Conservation (phyloP, 768 basidiomycete genomes). For the Tylopilus intermedius region DNA sequence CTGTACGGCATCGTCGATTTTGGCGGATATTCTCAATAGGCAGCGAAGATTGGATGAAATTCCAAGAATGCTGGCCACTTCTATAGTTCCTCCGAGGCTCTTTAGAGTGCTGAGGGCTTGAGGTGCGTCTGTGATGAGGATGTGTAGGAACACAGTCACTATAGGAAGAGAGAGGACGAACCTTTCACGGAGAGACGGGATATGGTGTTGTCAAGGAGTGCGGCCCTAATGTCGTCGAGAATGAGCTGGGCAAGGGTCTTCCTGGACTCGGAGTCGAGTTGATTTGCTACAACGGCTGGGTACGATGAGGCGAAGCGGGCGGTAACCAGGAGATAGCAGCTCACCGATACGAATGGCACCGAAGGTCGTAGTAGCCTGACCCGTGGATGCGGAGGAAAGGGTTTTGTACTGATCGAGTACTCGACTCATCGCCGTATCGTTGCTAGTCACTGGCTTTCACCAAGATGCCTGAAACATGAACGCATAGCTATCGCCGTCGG, state of each 20-base stretch:
- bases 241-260: slow-evolving; percentile 53
- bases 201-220: slow-evolving; percentile 34
- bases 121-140: slow-evolving; percentile 48
- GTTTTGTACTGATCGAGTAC: slow-evolving; percentile 16
- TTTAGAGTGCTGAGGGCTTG: slow-evolving; percentile 70
- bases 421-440: slow-evolving; percentile 12
- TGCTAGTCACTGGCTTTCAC: background rate
- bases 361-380: slow-evolving; percentile 7
- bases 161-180: slow-evolving; percentile 25
- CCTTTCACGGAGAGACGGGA: slow-evolving; percentile 53
- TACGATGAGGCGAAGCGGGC: slow-evolving; percentile 6
- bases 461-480: background rate
- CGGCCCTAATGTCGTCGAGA: slow-evolving; percentile 52
- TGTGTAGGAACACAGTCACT: background rate
- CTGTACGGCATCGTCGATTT: slow-evolving; percentile 54
- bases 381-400: slow-evolving; percentile 12
- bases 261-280: slow-evolving; percentile 40
- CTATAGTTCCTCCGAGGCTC: slow-evolving; percentile 63
- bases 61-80: slow-evolving; percentile 61
- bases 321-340: slow-evolving; percentile 7
- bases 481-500: background rate
- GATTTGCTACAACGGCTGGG: slow-evolving; percentile 14
- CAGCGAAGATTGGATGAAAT: slow-evolving; percentile 50
- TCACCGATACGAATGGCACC: slow-evolving; percentile 15
- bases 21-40: slow-evolving; percentile 46